Evolutionary conservation across 371 early-diverging fungal genomes (phyloP).

Genomic region (Circinella minor): DNA sequence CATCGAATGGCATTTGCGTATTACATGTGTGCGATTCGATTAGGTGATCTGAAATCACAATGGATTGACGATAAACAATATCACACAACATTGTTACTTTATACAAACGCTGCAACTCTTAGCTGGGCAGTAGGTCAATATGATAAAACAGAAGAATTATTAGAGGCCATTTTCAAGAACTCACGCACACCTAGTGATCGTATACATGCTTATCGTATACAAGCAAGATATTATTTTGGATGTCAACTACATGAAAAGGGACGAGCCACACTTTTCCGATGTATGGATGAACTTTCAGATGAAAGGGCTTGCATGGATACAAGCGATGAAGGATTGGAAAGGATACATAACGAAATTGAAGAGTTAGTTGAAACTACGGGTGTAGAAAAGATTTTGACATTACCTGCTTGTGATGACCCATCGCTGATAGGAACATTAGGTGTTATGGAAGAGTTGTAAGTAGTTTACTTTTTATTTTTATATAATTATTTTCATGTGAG

Average conservation of each 20-base stretch:
- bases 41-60: slow-evolving; percentile 13
- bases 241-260: slow-evolving; percentile 42
- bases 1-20: slow-evolving; percentile 44
- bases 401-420: slow-evolving; percentile 29
- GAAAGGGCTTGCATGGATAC: slow-evolving; percentile 16
- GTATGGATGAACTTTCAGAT: slow-evolving; percentile 36
- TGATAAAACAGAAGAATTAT: slow-evolving; percentile 31
- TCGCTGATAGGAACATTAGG: slow-evolving; percentile 30
- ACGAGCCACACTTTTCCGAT: slow-evolving; percentile 26
- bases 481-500: too few species aligned
- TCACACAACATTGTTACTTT: slow-evolving; percentile 27
- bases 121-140: slow-evolving; percentile 49
- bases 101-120: slow-evolving; percentile 36
- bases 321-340: slow-evolving; percentile 24
- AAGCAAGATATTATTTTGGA: slow-evolving; percentile 39
- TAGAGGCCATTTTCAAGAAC: slow-evolving; percentile 36
- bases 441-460: slow-evolving; percentile 47
- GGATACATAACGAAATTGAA: slow-evolving; percentile 18
- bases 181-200: slow-evolving; percentile 39
- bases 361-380: slow-evolving; percentile 24
- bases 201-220: slow-evolving; percentile 38
- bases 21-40: slow-evolving; percentile 36
- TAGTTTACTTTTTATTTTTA: neutral
- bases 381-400: slow-evolving; percentile 17
- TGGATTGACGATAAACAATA: slow-evolving; percentile 32